A percentile compares a stretch with the other conserved stretches of the same genome.
Evolutionary conservation across 805 yeast species (phyloP).

Genomic region (Saccharomycopsis javanensis): DNA sequence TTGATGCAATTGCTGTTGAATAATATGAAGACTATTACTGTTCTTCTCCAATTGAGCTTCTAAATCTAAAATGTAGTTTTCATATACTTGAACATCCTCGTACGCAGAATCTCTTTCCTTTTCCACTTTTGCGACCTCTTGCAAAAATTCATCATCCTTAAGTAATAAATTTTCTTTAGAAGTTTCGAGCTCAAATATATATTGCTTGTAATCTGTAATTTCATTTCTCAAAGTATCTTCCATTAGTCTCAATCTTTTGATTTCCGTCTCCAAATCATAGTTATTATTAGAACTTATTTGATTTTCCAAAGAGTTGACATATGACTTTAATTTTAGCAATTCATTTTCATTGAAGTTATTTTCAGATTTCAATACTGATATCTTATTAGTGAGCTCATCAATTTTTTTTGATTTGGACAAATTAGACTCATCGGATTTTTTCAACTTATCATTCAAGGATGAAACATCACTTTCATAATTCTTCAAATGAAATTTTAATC

Average conservation of each 20-base stretch:
- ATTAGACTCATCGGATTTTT: slow-evolving; percentile 13
- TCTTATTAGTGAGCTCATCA: slow-evolving; percentile 8
- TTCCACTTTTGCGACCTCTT: slow-evolving; percentile 27
- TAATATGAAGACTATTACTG: slow-evolving; percentile 21
- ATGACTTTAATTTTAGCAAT: slow-evolving; percentile 15
- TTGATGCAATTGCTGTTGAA: slow-evolving; percentile 21
- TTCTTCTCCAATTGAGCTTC: slow-evolving; percentile 24
- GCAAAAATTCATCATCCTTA: slow-evolving; percentile 20
- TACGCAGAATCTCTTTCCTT: slow-evolving; percentile 17
- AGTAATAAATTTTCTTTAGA: slow-evolving; percentile 13
- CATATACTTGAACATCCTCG: slow-evolving; percentile 19
- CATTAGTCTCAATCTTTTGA: slow-evolving; percentile 6
- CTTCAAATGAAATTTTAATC: slow-evolving; percentile 3
- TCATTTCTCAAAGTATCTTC: slow-evolving; percentile 10
- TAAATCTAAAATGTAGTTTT: slow-evolving; percentile 25
- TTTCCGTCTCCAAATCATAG: slow-evolving; percentile 16
- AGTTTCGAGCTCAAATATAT: slow-evolving; percentile 7
- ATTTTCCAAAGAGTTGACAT: slow-evolving; percentile 13
- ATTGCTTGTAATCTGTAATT: slow-evolving; percentile 9
- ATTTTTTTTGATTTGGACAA: slow-evolving; percentile 1
- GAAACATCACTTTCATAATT: slow-evolving; percentile 11
- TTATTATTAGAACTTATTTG: slow-evolving; percentile 10
- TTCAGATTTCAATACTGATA: slow-evolving; percentile 19
- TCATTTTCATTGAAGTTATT: slow-evolving; percentile 19
- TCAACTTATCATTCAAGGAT: slow-evolving; percentile 17